A percentile compares a stretch with the other conserved stretches of the same genome.
Conservation (phyloP, 345 rosid species). For the Syzygium aromaticum region DNA sequence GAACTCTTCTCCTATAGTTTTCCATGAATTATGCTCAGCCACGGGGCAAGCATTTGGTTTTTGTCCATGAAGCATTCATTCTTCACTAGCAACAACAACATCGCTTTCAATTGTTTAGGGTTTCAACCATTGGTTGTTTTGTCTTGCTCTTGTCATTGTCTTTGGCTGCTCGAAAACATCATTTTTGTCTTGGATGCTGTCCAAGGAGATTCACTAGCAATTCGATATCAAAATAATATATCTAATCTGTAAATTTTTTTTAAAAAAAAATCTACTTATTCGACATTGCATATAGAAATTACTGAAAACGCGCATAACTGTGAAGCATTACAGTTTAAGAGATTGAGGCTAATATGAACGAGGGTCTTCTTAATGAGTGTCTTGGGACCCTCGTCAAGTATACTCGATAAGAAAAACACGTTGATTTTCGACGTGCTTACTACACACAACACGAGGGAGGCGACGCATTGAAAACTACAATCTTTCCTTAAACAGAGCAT, state of each 20-base stretch:
- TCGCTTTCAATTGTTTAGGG: neutral
- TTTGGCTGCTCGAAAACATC: neutral
- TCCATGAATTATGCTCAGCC: neutral
- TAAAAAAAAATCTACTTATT: neutral
- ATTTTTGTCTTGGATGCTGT: neutral
- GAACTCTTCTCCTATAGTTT: neutral
- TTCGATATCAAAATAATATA: neutral
- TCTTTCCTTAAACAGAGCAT: neutral
- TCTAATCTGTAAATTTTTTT: neutral
- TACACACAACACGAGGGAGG: neutral
- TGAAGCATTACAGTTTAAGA: neutral
- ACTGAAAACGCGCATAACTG: neutral
- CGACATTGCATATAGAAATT: neutral
- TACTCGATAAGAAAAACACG: neutral
- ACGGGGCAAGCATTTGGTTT: neutral
- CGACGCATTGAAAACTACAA: neutral
- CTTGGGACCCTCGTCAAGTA: too few species aligned
- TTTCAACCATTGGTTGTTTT: neutral
- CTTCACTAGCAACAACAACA: neutral
- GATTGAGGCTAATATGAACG: neutral
- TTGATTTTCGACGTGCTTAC: neutral
- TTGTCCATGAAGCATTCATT: neutral
- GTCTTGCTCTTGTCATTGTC: neutral
- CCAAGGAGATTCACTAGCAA: neutral
- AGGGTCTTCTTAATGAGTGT: accelerated